Conservation (phyloP, 164 flowering plant species). For the Stephania japonica region DNA sequence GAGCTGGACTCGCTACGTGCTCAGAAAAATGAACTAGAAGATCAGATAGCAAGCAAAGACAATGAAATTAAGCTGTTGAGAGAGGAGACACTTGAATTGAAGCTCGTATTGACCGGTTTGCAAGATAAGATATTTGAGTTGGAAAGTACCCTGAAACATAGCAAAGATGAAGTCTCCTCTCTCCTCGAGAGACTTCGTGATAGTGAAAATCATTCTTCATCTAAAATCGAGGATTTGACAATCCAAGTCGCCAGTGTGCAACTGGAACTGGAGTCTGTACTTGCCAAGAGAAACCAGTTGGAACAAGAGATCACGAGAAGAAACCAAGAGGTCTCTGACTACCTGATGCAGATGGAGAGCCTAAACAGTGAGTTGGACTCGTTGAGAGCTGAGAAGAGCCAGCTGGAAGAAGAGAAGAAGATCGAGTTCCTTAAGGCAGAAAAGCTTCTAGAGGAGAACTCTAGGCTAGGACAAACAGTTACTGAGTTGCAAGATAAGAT, state of each 20-base stretch:
- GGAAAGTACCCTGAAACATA: slow-evolving; percentile 18
- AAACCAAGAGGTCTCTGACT: slow-evolving; percentile 30
- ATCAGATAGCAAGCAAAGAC: slow-evolving; percentile 23
- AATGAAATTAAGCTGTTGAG: slow-evolving; percentile 23
- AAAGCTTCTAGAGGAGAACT: slow-evolving; percentile 27
- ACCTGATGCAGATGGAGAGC: slow-evolving; percentile 29
- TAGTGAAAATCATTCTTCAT: slow-evolving; percentile 32
- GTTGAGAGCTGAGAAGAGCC: slow-evolving; percentile 16
- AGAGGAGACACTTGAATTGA: slow-evolving; percentile 14
- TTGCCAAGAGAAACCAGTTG: slow-evolving; percentile 25
- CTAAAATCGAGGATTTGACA: slow-evolving; percentile 8
- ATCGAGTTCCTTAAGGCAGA: slow-evolving; percentile 26
- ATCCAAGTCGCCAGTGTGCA: slow-evolving; percentile 7
- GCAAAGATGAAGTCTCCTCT: slow-evolving; percentile 31
- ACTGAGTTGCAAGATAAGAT: slow-evolving; percentile 21
- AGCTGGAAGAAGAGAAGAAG: slow-evolving; percentile 27
- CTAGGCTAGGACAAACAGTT: slow-evolving; percentile 11
- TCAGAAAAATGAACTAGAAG: slow-evolving; percentile 31
- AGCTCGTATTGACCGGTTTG: neutral
- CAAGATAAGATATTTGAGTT: neutral
- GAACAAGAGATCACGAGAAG: slow-evolving; percentile 32
- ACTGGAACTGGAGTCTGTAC: slow-evolving; percentile 24
- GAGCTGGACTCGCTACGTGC: slow-evolving; percentile 27
- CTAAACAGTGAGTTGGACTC: slow-evolving; percentile 42
- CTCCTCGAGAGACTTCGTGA: slow-evolving; percentile 32